Evolutionary conservation across 208 protist species (phyloP), one percentile per base, ranked within the genome.

Genomic region (Leishmania braziliensis): DNA sequence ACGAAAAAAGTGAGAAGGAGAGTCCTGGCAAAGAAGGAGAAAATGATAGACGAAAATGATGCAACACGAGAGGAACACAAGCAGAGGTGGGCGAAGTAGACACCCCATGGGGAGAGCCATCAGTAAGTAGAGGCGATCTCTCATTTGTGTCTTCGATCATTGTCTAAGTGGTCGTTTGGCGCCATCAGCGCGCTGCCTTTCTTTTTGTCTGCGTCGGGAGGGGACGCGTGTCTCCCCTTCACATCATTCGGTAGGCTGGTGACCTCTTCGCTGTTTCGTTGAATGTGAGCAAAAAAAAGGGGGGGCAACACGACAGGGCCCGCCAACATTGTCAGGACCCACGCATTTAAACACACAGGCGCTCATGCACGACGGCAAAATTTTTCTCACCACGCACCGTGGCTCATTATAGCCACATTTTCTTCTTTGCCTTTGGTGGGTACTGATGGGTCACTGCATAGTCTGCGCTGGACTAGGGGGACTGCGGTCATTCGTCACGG

Each of bases 281-380:
- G 58, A 9, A 20, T 48, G 62, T 79, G 79, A 50, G 36, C 54
- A 73, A 78, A 46, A 46, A 46, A 46, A 43, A 43, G 1, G 39
- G 39, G 33, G 20, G 72, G 76, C 16, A 75, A 72, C 18, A 83
- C 43, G 60, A 54, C 29, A 39, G 50, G 58, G 50, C 6, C n/a
- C 12, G n/a, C 71, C n/a, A 18, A 53, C 29, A 8, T 33, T n/a
- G 50, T 39, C 48, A 33, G 58, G 2, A 36, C 66, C 36, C 71
- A 58, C n/a, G 8, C 48, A 26, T 18, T 10, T 48, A 75, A 58
- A 48, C 29, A 36, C 46, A 36, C 46, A 36, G 1, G 39, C 6
- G 39, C 18, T 16, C 20, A 50, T 71, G 69, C 39, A 5, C 46
- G 14, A 51, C 46, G 39, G 46, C 26, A 65, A 65, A 12, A 23